Evolutionary conservation across 139 green algal genomes (phyloP), one percentile per base, ranked within the genome.

Genomic region (Auxenochlorella protothecoides): DNA sequence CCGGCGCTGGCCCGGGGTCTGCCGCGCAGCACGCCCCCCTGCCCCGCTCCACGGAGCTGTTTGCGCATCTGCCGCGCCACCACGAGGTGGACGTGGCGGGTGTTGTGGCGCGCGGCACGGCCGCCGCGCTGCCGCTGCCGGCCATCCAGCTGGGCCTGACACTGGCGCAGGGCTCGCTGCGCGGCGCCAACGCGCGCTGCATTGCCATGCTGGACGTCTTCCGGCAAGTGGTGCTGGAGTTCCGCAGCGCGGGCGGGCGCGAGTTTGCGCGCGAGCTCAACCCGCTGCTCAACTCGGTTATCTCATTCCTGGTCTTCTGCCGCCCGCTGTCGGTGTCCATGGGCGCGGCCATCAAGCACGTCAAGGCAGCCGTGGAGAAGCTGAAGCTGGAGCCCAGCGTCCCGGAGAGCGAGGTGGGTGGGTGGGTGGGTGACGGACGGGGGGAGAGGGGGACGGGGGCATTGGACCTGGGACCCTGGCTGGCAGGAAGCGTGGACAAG

Each of bases 281-380:
- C 7, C 74, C 79, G 5, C 72, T 84, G 44, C 73, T 97, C 68
- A 96, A 93, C 73, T 76, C 71, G n/a, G 75, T 85, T 66, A 89
- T 97, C 53, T 76, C 84, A 69, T 97, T 97, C 78, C 79, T 97
- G 72, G 87, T 90, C 12, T 72, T 85, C 14, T 97, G 93, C 80
- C 86, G 93, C 4, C 90, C 93, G 9, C 83, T 97, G 60, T 80
- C 79, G 5, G 76, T 93, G 14, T 81, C 83, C 70, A 97, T 98
- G 92, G 89, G 88, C 81, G 97, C 96, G 65, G 89, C 89, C 62
- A 95, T 97, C 80, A 92, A 92, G 72, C 75, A 76, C 53, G 65
- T 97, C 61, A 97, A 97, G 79, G 71, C 86, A 13, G 74, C 77
- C 68, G 66, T 84, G 54, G 78, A 80, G 81, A 53, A 78, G 55